Evolutionary conservation across 768 basidiomycete species (phyloP), one percentile per base, ranked within the genome.

Genomic region (Amanita subjunquillea): DNA sequence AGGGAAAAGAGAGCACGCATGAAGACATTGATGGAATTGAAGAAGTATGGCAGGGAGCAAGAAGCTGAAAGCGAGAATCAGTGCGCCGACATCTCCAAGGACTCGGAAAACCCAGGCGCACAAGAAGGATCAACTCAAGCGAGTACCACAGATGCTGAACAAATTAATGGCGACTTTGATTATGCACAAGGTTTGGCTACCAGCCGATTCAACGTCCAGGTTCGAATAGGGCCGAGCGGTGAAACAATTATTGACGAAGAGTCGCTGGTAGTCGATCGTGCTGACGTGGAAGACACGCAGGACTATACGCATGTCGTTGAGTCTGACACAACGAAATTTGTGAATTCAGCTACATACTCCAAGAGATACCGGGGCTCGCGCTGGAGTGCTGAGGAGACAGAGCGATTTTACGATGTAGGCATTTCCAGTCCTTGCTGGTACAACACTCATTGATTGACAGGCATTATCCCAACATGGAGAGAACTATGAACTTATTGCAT

Each of bases 331-430:
- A 83, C 82, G 6, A 88, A 88, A 59, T 93, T 94, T 60, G 79
- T 91, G 51, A 95, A 93, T 64, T 87, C 86, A 17, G 78, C 76
- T 22, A 84, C 87, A 1, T 91, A 91, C 63, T 80, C 85, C 48
- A 91, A 82, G 67, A 84, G 85, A 55, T 80, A 78, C 54, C 78
- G 84, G n/a, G 86, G 87, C 8, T 84, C 85, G 13, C 80, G 91
- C 17, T 95, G 93, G 92, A 85, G 81, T 63, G 78, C 78, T n/a
- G 87, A 86, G 55, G 92, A 94, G 66, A 95, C 92, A 0, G 91
- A 92, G 52, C 65, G 83, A 17, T 95, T 95, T 64, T 95, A 81
- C 64, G 76, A 91, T 54, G 91, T 92, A 60, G 59, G 84, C 66
- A 15, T 38, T 38, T 44, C 8, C 9, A 48, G 43, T 20, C 46